Base-by-base conservation (phyloP, 805 yeast genomes). In the Starmerella powellii region DNA sequence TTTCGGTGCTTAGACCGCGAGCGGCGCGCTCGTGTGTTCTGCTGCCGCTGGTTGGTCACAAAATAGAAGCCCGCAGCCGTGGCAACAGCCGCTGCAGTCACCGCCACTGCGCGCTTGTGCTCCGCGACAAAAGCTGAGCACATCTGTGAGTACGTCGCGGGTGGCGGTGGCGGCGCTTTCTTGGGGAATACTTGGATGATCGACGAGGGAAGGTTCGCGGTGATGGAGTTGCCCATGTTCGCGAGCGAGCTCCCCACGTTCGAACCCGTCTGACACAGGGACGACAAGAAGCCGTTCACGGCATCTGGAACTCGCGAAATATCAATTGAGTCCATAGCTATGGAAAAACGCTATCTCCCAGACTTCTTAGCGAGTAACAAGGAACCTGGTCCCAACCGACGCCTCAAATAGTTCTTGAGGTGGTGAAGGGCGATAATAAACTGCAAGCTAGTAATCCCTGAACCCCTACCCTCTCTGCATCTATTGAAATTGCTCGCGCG, bases 41-140 rank as follows among this genome's bases (percentile, higher is more conserved):
- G 10, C 20, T 19, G 18, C 27, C 27, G 15, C 17, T 8, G 17
- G 24, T 21, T 6, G 37, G 20, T 4, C 27, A 10, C 11, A 6
- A 20, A 18, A 5, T 19, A 33, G 12, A 20, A 6, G 12, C 37
- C 24, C 10, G 27, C 37, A n/a, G 27, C 17, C 4, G 37, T 11
- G 6, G 27, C 37, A 6, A 33, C 17, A 4, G 37, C 8, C 11
- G 20, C 27, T 3, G 23, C 33, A 8, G 27, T 27, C 15, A 41
- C 6, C 15, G 34, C 40, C 21, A 29, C 33, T 4, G 44, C 18
- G 16, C 30, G 34, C 38, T 49, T 55, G 52, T 59, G 56, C 12
- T 46, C 40, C 15, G 27, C n/a, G 15, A 56, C 42, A 57, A 60
- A 58, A 27, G n/a, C n/a, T n/a, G n/a, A n/a, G n/a, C n/a, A n/a